Evolutionary conservation across 2,329 filamentous ascomycete species (phyloP), one percentile per base, ranked within the genome.

Genomic region (Emmonsia crescens): DNA sequence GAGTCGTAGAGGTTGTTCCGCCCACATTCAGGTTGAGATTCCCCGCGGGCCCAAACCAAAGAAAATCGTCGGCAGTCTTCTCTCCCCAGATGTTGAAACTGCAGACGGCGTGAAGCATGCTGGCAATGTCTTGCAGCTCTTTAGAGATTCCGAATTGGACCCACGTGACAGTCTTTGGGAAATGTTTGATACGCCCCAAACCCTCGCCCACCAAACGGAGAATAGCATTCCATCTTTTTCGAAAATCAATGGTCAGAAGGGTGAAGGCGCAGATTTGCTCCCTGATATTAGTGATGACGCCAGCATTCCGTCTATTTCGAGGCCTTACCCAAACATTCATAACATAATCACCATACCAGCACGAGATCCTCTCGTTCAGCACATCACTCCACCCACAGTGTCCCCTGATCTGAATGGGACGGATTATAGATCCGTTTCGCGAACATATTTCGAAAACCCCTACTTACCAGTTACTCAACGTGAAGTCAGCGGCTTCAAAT

Each of bases 41-140:
- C 36, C 36, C 6, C 40, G 12, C 12, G 24, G 38, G 8, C 27
- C 24, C 5, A 57, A 46, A 16, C 56, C 36, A 1, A 55, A n/a
- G 9, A 48, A 33, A 56, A 19, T 21, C 24, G 27, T 62, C 24
- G 52, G 29, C 3, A 56, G 61, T 9, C 33, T 38, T 24, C 6
- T 24, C 29, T n/a, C 60, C 2, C 63, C 27, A 66, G 64, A 67
- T 16, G 64, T 76, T 0, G 69, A 73, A 64, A 75, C 73, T 0
- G 66, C 67, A 19, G 65, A 67, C 29, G 74, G 73, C 2, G 31
- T 74, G 1, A 73, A 69, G 24, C 70, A 68, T 60, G 68, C 67
- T 36, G 75, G 74, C 60, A 73, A 76, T 44, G 49, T 74, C 2
- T 63, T 77, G 60, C 68, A 71, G 36, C 63, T 77, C 19, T 72